Conservation (phyloP, 1,284 basidiomycete species). For the Omphalotus olearius region DNA sequence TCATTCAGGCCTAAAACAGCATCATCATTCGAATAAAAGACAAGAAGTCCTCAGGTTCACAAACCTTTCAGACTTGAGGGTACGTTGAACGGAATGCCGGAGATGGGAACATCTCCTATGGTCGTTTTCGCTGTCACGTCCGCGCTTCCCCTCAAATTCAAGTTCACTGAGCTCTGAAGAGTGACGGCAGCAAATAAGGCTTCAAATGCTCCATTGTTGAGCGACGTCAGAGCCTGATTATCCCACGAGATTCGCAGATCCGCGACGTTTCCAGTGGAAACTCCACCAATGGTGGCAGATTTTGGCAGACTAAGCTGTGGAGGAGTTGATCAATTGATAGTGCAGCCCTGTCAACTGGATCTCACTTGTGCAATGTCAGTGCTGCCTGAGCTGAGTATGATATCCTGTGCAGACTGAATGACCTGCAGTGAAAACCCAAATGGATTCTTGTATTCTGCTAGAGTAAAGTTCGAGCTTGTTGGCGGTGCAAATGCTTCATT, state of each 20-base stretch:
- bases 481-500: conserved; percentile 55
- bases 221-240: conserved; percentile 50
- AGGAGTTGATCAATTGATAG: conserved; percentile 4
- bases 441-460: conserved; percentile 72
- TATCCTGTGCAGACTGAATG: conserved; percentile 49
- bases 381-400: conserved; percentile 47
- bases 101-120: conserved; percentile 67
- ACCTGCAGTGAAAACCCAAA: conserved; percentile 76
- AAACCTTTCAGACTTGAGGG: conserved; percentile 49
- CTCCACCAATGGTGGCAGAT: conserved; percentile 49
- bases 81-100: conserved; percentile 62
- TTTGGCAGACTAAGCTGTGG: conserved; percentile 51
- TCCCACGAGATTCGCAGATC: conserved; percentile 54
- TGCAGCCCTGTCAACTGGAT: not conserved
- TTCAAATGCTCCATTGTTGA: conserved; percentile 53
- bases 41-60: not conserved
- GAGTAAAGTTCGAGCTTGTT: conserved; percentile 55
- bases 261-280: conserved; percentile 66
- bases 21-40: not conserved
- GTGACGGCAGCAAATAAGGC: conserved; percentile 59
- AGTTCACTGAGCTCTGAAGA: conserved; percentile 38
- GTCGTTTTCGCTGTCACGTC: conserved; percentile 60
- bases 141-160: conserved; percentile 55
- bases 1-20: conserved; percentile 40
- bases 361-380: conserved; percentile 53